Percentiles rank a stretch among this genome's conserved stretches.
Conservation (phyloP, 1,284 basidiomycete species). For the Omphalotus olearius region DNA sequence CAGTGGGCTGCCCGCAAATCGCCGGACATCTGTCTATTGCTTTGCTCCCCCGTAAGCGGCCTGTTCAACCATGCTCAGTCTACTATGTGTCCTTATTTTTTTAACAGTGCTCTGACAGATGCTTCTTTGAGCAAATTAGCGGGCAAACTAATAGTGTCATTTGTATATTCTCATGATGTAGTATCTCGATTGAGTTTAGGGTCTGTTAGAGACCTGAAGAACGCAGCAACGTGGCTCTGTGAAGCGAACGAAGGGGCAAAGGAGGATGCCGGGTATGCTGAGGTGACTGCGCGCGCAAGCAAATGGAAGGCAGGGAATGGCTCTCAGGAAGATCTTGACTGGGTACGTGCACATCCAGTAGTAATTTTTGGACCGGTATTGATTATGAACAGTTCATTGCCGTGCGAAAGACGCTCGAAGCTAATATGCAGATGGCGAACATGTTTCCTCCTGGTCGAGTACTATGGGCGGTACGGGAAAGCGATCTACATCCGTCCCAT, state of each 20-base stretch:
- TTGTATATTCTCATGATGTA: conserved; percentile 80
- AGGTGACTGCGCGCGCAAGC: conserved; percentile 56
- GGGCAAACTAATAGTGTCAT: conserved; percentile 63
- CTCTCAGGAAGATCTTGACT: conserved; percentile 52
- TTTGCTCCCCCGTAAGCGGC: conserved; percentile 73
- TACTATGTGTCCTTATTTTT: conserved; percentile 5
- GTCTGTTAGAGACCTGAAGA: conserved; percentile 71
- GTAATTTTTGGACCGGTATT: conserved; percentile 6
- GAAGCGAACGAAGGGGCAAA: conserved; percentile 50
- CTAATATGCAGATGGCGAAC: conserved; percentile 75
- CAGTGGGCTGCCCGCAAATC: conserved; percentile 65
- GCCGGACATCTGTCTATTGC: conserved; percentile 71
- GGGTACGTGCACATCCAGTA: conserved; percentile 46
- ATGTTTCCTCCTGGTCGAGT: conserved; percentile 79
- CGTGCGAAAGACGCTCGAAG: conserved; percentile 78
- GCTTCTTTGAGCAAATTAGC: conserved; percentile 51
- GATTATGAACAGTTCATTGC: conserved; percentile 56
- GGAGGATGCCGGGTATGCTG: conserved; percentile 46
- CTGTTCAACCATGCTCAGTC: background rate
- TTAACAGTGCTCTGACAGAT: conserved; percentile 55
- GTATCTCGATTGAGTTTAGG: conserved; percentile 77
- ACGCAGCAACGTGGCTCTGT: conserved; percentile 75
- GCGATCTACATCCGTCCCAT: conserved; percentile 57
- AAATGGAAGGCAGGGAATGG: conserved; percentile 55
- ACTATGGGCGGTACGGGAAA: conserved; percentile 71